phyloP scores from a whole-genome alignment of 345 rosid species.

The Populus davidiana region DNA sequence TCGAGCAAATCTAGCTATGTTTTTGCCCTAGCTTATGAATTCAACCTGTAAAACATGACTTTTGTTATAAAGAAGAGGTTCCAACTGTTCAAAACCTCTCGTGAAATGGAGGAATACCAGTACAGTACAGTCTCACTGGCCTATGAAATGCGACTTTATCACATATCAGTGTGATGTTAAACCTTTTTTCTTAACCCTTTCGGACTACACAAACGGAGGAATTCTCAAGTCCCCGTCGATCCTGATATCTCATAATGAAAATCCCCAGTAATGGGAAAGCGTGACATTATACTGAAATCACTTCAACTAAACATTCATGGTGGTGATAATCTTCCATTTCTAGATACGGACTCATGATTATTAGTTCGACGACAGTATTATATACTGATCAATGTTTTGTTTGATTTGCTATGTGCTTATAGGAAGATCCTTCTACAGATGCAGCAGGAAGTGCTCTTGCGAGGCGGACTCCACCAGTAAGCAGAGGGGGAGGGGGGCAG shows the following conservation, averaged over 20 bases:
- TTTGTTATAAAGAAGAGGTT: too few species aligned
- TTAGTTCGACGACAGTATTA: background rate
- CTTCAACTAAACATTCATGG: background rate
- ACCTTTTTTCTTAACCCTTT: background rate
- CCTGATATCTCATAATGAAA: too few species aligned
- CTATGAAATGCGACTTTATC: background rate
- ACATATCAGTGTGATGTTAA: background rate
- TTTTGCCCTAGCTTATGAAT: background rate
- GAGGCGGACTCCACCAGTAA: slow-evolving; percentile 8
- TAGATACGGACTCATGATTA: background rate
- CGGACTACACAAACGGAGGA: background rate
- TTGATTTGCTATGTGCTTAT: background rate
- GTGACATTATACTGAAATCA: too few species aligned
- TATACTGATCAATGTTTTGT: background rate
- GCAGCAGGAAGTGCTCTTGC: background rate
- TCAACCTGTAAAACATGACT: background rate
- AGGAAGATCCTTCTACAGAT: slow-evolving; percentile 2
- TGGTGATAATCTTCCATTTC: background rate
- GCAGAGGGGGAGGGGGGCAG: slow-evolving; percentile 6
- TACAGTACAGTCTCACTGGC: too few species aligned
- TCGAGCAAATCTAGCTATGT: background rate
- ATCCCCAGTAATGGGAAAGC: background rate
- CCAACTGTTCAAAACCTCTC: too few species aligned
- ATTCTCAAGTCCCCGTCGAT: too few species aligned
- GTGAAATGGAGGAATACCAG: too few species aligned